Conservation (phyloP, 192 early-diverging fungal species). For the Jimgerdemannia lactiflua region DNA sequence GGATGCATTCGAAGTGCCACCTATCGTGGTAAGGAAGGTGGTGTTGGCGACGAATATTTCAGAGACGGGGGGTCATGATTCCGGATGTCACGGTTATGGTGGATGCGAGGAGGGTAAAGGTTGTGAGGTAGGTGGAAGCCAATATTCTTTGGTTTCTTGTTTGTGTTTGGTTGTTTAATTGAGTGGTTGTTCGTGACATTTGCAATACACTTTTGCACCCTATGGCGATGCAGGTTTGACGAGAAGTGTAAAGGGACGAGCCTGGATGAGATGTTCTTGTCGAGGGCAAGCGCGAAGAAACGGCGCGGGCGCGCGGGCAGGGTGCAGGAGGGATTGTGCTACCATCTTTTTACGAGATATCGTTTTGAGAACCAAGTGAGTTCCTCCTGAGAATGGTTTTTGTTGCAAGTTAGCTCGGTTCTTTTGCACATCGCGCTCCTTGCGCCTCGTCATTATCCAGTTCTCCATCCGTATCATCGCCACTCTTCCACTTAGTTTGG, state of each 20-base stretch:
- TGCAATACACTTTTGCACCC: background rate
- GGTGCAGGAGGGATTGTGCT: slow-evolving; percentile 72
- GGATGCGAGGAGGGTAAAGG: slow-evolving; percentile 74
- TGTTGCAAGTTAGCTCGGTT: too few relatives aligned
- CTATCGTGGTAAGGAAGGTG: slow-evolving; percentile 63
- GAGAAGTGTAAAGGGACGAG: slow-evolving; percentile 55
- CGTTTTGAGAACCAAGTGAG: slow-evolving; percentile 40
- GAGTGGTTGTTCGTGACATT: background rate
- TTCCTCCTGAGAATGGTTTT: background rate
- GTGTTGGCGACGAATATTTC: slow-evolving; percentile 82
- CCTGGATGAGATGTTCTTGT: slow-evolving; percentile 60
- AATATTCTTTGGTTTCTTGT: background rate
- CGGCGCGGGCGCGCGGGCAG: too few relatives aligned
- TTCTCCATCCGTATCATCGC: background rate
- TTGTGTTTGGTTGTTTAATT: too few relatives aligned
- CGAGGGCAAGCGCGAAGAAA: slow-evolving; percentile 71
- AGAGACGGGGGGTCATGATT: slow-evolving; percentile 81
- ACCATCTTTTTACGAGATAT: slow-evolving; percentile 60
- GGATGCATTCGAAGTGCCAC: slow-evolving; percentile 58
- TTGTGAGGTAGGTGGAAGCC: slow-evolving; percentile 52
- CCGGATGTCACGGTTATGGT: slow-evolving; percentile 78
- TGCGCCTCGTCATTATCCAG: background rate
- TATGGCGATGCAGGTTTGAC: slow-evolving; percentile 35
- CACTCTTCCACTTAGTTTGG: too few relatives aligned
- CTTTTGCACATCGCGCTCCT: background rate